phyloP scores from a whole-genome alignment of 768 basidiomycete genomes.

The Tubosaeta sp. region DNA sequence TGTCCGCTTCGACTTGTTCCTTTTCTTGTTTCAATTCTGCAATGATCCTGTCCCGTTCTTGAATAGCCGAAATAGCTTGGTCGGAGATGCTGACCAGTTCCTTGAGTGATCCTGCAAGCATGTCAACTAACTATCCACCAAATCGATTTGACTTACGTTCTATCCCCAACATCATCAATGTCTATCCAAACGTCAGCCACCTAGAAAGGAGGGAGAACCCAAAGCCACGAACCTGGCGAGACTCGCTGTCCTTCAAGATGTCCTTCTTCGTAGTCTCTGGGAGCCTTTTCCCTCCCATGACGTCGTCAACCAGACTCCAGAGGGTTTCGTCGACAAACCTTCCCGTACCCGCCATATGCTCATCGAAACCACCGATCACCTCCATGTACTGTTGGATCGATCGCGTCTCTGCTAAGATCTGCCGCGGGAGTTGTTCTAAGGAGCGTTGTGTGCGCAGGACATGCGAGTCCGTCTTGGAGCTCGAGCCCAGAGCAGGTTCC shows the following conservation, averaged over 20 bases:
- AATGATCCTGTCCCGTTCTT: conserved; percentile 28
- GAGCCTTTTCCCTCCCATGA: conserved; percentile 32
- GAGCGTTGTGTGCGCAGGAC: conserved; percentile 23
- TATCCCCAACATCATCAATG: conserved; percentile 40
- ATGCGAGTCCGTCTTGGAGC: conserved; percentile 2
- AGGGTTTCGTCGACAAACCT: conserved; percentile 18
- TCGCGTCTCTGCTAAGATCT: conserved; percentile 35
- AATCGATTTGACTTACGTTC: conserved; percentile 36
- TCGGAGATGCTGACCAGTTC: conserved; percentile 34
- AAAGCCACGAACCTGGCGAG: conserved; percentile 35
- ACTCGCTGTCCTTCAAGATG: conserved; percentile 40
- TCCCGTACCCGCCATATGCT: conserved; percentile 5
- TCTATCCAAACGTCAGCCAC: conserved; percentile 23
- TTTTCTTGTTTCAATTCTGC: conserved; percentile 3
- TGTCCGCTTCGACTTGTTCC: conserved; percentile 2
- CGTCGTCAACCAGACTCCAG: conserved; percentile 38
- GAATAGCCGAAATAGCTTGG: conserved; percentile 26
- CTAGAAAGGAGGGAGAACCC: not conserved
- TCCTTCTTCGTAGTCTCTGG: conserved; percentile 35
- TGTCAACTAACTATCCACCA: not conserved
- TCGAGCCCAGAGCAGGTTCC: not conserved
- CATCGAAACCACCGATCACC: conserved; percentile 21
- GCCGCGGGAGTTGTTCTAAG: conserved; percentile 37
- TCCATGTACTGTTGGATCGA: conserved; percentile 41
- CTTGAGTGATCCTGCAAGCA: conserved; percentile 28